Conservation (phyloP, 163 green algal genomes). For the Coccomyxa subellipsoidea region DNA sequence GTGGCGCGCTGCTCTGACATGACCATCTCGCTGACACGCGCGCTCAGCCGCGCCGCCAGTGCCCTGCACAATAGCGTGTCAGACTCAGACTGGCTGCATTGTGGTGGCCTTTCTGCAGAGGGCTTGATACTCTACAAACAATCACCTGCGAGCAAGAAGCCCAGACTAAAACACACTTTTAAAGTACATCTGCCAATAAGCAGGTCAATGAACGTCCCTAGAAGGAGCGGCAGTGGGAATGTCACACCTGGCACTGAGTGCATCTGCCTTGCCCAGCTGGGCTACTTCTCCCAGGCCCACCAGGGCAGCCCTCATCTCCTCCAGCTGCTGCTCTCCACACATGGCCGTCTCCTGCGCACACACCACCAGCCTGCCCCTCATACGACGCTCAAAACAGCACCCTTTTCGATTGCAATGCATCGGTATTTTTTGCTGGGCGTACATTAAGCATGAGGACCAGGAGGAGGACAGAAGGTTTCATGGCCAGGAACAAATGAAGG, state of each 20-base stretch:
- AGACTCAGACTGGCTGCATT: too few species aligned
- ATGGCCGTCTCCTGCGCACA: slow-evolving; percentile 18
- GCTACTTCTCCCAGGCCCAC: slow-evolving; percentile 2
- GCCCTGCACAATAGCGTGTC: slow-evolving; percentile 13
- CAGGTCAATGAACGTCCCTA: neutral
- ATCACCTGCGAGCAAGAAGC: too few species aligned
- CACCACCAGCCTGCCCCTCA: neutral
- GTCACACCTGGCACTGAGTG: neutral
- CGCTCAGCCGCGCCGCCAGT: slow-evolving; percentile 36
- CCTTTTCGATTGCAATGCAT: too few species aligned
- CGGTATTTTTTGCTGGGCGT: too few species aligned
- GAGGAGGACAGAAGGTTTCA: too few species aligned
- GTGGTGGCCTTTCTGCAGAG: too few species aligned
- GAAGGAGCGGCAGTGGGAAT: neutral
- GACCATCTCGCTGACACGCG: slow-evolving; percentile 44
- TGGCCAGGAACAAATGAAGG: too few species aligned
- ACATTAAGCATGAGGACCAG: too few species aligned
- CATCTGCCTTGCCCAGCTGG: neutral
- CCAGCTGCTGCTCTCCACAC: slow-evolving; percentile 14
- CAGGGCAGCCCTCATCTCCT: slow-evolving; percentile 8
- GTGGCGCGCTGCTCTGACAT: slow-evolving; percentile 31
- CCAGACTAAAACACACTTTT: too few species aligned
- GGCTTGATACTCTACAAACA: too few species aligned
- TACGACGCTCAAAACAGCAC: too few species aligned
- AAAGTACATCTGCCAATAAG: too few species aligned